phyloP scores from a whole-genome alignment of 306 rosid species.

The Styphnolobium japonicum region DNA sequence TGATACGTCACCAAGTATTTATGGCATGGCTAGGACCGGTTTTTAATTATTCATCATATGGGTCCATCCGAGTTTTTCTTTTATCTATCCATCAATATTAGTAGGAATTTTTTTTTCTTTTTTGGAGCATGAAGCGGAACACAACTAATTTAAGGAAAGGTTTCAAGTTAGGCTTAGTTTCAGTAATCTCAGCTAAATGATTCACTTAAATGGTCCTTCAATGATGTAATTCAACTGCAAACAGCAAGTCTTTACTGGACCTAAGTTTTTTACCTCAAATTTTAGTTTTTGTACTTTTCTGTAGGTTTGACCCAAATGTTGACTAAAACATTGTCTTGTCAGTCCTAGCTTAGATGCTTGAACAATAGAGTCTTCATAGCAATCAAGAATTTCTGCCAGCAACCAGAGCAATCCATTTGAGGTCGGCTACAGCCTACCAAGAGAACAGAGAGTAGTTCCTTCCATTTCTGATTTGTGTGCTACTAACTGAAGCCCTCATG shows the following conservation, averaged over 20 bases:
- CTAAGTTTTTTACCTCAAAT: background rate
- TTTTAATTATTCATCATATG: conserved; percentile 30
- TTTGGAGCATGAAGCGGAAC: background rate
- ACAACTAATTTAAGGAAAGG: background rate
- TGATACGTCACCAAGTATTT: conserved; percentile 43
- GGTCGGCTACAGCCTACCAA: conserved; percentile 34
- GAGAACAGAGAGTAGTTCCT: background rate
- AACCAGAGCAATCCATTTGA: conserved; percentile 15
- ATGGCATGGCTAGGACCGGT: conserved; percentile 45
- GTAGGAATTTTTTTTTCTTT: background rate
- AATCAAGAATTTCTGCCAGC: conserved; percentile 18
- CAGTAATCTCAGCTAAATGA: conserved; percentile 3
- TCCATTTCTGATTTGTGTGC: conserved; percentile 14
- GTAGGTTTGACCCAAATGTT: conserved; percentile 27
- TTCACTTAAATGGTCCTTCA: conserved; percentile 6
- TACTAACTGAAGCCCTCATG: background rate
- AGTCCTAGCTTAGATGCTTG: conserved; percentile 18
- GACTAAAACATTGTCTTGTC: conserved; percentile 15
- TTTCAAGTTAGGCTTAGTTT: background rate
- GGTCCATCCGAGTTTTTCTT: conserved; percentile 28
- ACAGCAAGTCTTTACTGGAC: background rate
- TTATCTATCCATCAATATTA: background rate
- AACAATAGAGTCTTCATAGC: conserved; percentile 9
- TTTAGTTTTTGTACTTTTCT: background rate
- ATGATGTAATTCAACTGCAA: background rate